Percentiles rank a stretch among this genome's conserved stretches.
phyloP scores from a whole-genome alignment of 495 filamentous ascomycete species.

The Pyrenula massariospora region DNA sequence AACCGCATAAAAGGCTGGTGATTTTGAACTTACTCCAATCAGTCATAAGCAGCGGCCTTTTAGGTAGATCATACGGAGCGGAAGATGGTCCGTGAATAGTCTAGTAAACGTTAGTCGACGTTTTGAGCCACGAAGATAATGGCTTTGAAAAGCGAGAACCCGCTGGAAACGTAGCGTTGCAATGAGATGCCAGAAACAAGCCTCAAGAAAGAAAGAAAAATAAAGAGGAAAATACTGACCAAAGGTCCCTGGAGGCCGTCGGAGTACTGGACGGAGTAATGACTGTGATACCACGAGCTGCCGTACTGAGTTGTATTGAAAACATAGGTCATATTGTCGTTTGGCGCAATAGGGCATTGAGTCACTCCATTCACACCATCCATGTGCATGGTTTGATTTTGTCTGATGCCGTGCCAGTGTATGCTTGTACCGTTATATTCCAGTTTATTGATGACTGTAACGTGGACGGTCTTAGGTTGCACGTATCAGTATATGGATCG shows the following conservation, averaged over 20 bases:
- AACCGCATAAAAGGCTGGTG: too few species aligned
- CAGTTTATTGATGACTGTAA: slow-evolving; percentile 9
- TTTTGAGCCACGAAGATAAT: slow-evolving; percentile 2
- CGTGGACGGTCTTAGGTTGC: too few species aligned
- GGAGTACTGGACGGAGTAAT: slow-evolving; percentile 40
- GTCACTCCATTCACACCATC: slow-evolving; percentile 27
- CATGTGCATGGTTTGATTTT: slow-evolving; percentile 29
- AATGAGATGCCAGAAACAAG: too few species aligned
- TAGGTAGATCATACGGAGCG: slow-evolving; percentile 17
- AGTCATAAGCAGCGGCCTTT: slow-evolving; percentile 10
- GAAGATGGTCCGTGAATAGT: slow-evolving; percentile 29
- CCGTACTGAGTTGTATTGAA: slow-evolving; percentile 44
- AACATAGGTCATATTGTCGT: slow-evolving; percentile 29
- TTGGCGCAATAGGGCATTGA: slow-evolving; percentile 19
- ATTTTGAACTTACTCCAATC: slow-evolving; percentile 10
- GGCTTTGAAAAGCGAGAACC: too few species aligned
- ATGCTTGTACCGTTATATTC: slow-evolving; percentile 30
- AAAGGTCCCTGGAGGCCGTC: slow-evolving; percentile 22
- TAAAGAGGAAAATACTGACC: slow-evolving; percentile 4
- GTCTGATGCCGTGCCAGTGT: slow-evolving; percentile 40
- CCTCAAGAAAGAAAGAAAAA: not conserved
- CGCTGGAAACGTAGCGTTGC: not conserved
- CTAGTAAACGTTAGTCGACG: slow-evolving; percentile 9
- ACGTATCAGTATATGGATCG: too few species aligned
- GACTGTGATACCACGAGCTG: slow-evolving; percentile 51